Base-by-base conservation (phyloP, 179 eudicot genomes). In the Spergularia azorica region DNA sequence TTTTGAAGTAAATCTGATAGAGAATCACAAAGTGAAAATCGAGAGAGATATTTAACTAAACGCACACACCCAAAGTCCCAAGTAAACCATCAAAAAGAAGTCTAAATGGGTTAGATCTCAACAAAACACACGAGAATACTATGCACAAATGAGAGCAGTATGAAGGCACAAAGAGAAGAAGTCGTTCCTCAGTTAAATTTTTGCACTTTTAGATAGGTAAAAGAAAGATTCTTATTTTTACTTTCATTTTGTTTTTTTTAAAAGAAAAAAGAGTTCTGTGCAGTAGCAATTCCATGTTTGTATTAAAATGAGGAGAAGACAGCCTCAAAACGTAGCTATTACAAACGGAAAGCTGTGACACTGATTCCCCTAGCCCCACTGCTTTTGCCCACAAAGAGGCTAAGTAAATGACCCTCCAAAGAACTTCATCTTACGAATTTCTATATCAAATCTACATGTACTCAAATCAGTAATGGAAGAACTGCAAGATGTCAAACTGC, bases 1-100 rank as follows among this genome's bases (percentile, higher is more conserved):
- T 96, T 66, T 94, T 96, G 77, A 96, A 96, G 78, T 96, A 96
- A 72, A 96, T 94, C 99, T 96, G 82, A 76, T 2, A 79, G 72
- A 71, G 32, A 12, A 41, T 46, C 62, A 62, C 41, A 36, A 63
- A 71, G 71, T 67, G 57, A 74, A 70, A 77, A 73, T 32, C 81
- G 80, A 18, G 63, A 64, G 39, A 76, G 20, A 65, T 48, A 73
- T 17, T 51, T 76, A 70, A 36, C 15, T 70, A 14, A 2, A 73
- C 56, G 39, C 51, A 21, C 18, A 26, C 39, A n/a, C 36, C 26
- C 58, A 15, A 38, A 13, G 32, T 46, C 9, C 17, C 50, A 55
- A 68, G 20, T n/a, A 67, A 67, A 6, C 43, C 21, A 43, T 43
- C 26, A 4, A 66, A 65, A 51, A 58, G 1, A 54, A 10, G 38